A percentile compares a stretch with the other conserved stretches of the same genome.
These are phyloP conservation scores for Ophiostoma novo-ulmi DNA, from an alignment of 2,329 filamentous ascomycete species.

Conservation along the genomic window DNA sequence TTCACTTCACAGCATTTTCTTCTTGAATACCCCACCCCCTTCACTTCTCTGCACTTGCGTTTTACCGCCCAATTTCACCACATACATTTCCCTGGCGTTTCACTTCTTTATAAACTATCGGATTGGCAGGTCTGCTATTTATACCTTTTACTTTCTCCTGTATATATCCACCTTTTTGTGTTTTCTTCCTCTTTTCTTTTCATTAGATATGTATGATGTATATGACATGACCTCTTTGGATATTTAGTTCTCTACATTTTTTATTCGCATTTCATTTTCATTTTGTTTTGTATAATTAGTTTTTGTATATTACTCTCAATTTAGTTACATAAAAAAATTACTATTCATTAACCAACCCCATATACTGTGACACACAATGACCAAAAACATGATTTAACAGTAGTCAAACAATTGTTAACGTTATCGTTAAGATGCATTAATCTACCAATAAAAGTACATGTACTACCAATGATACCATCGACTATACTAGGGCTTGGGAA, in stretches of 20 bases:
- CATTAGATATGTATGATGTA: background rate
- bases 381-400: too few species aligned
- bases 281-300: background rate
- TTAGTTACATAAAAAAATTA: background rate
- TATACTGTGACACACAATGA: background rate
- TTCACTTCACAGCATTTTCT: background rate
- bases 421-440: background rate
- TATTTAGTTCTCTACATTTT: background rate
- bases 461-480: background rate
- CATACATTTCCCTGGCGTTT: background rate
- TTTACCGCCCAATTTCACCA: background rate
- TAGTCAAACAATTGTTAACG: too few species aligned
- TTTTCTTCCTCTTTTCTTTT: background rate
- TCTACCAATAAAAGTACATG: background rate
- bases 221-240: background rate
- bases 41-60: background rate
- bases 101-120: conserved; percentile 14
- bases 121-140: background rate
- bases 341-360: background rate
- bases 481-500: background rate
- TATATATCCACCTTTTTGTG: background rate
- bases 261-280: background rate
- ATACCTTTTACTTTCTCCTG: background rate
- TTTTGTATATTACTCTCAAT: background rate
- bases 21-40: background rate